Percentiles rank a stretch among this genome's conserved stretches.
Conservation (phyloP, 1,284 basidiomycete species). For the Puccinia horiana region DNA sequence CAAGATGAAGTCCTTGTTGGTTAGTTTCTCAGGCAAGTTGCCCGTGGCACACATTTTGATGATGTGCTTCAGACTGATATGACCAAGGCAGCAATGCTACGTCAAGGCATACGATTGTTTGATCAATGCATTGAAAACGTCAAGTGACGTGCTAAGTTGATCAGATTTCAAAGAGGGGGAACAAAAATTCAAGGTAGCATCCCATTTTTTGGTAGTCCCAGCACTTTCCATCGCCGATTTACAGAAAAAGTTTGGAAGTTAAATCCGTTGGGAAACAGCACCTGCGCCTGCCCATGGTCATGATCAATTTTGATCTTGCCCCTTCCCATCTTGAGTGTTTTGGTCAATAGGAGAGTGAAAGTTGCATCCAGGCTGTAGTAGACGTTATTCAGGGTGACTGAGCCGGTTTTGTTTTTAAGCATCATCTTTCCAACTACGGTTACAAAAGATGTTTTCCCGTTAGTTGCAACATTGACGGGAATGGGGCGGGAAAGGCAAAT, state of each 20-base stretch:
- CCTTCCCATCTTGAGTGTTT: not conserved
- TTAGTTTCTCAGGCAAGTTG: not conserved
- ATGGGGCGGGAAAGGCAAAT: not conserved
- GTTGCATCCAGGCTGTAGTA: not conserved
- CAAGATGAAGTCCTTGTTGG: not conserved
- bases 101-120: not conserved
- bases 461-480: not conserved
- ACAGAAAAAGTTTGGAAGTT: not conserved
- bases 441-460: not conserved
- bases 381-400: slow-evolving; percentile 12
- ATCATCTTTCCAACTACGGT: slow-evolving; percentile 20
- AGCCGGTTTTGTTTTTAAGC: not conserved
- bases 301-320: not conserved
- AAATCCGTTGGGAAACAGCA: not conserved
- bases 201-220: not conserved
- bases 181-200: not conserved
- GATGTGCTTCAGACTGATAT: not conserved
- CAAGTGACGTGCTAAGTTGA: not conserved
- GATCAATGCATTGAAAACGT: not conserved
- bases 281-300: not conserved
- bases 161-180: not conserved
- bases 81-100: not conserved
- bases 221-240: not conserved
- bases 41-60: not conserved
- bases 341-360: not conserved